phyloP scores from a whole-genome alignment of 2,329 filamentous ascomycete genomes.

The Alternaria rosae region DNA sequence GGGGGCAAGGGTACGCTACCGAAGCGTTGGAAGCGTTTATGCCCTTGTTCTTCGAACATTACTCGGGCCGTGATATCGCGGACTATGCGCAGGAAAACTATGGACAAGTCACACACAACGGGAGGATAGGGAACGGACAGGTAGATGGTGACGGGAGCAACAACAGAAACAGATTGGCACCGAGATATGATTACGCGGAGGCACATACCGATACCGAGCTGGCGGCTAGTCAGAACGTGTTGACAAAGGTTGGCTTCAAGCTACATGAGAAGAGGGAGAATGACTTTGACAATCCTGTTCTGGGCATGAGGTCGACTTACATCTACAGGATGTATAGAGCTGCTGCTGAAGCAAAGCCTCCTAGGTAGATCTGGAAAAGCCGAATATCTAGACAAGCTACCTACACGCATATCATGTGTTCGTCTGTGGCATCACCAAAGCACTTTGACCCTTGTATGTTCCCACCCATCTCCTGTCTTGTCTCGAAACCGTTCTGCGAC shows the following conservation, averaged over 20 bases:
- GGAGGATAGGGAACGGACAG: neutral
- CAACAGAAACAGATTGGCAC: neutral
- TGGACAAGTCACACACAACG: constrained; percentile 1
- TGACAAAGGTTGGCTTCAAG: constrained; percentile 65
- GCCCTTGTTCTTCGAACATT: constrained; percentile 51
- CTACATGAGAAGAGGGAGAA: constrained; percentile 54
- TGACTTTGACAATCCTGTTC: constrained; percentile 48
- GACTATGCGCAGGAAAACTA: neutral
- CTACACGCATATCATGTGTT: neutral
- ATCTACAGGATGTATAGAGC: constrained; percentile 45
- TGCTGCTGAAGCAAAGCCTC: neutral
- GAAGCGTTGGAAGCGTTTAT: constrained; percentile 55
- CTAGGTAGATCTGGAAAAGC: neutral
- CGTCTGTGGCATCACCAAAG: neutral
- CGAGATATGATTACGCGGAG: constrained; percentile 41
- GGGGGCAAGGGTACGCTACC: constrained; percentile 54
- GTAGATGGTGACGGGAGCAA: neutral
- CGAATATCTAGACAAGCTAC: neutral
- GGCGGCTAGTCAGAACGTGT: constrained; percentile 61
- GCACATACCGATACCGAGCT: constrained; percentile 61
- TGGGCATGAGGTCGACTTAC: constrained; percentile 47
- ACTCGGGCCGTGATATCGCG: constrained; percentile 14
- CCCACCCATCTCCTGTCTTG: neutral
- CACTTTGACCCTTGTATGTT: neutral
- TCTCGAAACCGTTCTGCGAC: constrained; percentile 5